Evolutionary conservation across 306 rosid species (phyloP), one percentile per base, ranked within the genome.

Genomic region (Prosopis cineraria): DNA sequence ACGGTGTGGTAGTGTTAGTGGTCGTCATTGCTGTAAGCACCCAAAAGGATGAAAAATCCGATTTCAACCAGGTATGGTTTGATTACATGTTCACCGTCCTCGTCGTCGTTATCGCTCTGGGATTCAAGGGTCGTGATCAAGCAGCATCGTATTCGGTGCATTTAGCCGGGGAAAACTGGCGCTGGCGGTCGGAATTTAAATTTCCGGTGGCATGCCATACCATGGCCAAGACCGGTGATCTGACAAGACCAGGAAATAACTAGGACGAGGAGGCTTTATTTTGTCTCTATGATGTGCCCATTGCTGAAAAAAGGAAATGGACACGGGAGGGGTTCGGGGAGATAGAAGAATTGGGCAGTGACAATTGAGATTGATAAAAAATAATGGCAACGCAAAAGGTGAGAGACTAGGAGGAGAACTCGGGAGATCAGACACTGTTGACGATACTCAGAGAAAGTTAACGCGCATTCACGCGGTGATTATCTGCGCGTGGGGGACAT

Each of bases 21-120:
- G 90, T 89, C 83, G 97, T 93, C 98, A 91, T 94, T 88, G 17
- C 8, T 62, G 37, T 19, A 22, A 53, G 13, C 60, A 73, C 72
- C 62, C 47, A 39, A 20, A 39, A 12, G 52, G 25, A 62, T 37
- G 50, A 37, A 40, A 63, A 73, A 31, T 78, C 59, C 11, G 63
- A 65, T 2, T 68, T 77, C 33, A 20, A 3, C 50, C 6, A 6
- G 27, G 34, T 24, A 53, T 7, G 48, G 63, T 39, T 70, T 53
- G 67, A 73, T 41, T 59, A 44, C 33, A 41, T 82, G 27, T 52
- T 75, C 72, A 16, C 70, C 72, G 34, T 73, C 75, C 65, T 56
- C 43, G 24, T 63, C 67, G 25, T 67, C 83, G 56, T 63, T 52
- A 33, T 48, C 59, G 52, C 39, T 70, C 29, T 62, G 63, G 67